Conservation (phyloP, 352 stramenopile species). For the Pilasporangium apinafurcum region DNA sequence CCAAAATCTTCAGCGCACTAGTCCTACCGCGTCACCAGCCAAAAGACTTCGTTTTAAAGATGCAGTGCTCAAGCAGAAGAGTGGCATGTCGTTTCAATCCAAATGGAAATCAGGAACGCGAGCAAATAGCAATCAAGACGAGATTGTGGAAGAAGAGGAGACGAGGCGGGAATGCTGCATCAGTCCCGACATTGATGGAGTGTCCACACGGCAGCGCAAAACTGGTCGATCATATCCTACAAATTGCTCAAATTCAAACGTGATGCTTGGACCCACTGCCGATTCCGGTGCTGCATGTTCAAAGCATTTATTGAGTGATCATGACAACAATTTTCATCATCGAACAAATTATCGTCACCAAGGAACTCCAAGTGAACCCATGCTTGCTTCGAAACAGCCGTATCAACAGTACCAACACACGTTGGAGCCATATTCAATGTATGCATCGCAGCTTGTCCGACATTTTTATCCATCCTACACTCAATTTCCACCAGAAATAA, state of each 20-base stretch:
- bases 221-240: too few relatives aligned
- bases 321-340: neutral
- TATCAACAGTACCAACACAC: conserved; percentile 9
- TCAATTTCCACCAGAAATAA: too few relatives aligned
- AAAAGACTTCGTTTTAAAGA: conserved; percentile 48
- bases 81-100: neutral
- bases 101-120: neutral
- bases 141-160: too few relatives aligned
- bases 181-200: too few relatives aligned
- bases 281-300: too few relatives aligned
- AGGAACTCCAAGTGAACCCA: too few relatives aligned
- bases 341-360: conserved; percentile 7
- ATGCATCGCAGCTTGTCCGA: conserved; percentile 7
- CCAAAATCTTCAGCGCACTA: conserved; percentile 2
- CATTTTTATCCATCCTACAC: conserved; percentile 12
- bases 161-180: too few relatives aligned
- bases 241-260: too few relatives aligned
- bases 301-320: conserved; percentile 21
- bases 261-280: too few relatives aligned
- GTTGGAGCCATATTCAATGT: conserved; percentile 4
- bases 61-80: conserved; percentile 41
- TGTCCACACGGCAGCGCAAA: too few relatives aligned
- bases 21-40: neutral
- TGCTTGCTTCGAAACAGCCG: too few relatives aligned
- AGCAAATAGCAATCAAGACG: too few relatives aligned